A percentile compares a stretch with the other conserved stretches of the same genome.
These are phyloP conservation scores for Blastobotrys apis DNA, from an alignment of 1,139 yeast species.

Conservation along the genomic window DNA sequence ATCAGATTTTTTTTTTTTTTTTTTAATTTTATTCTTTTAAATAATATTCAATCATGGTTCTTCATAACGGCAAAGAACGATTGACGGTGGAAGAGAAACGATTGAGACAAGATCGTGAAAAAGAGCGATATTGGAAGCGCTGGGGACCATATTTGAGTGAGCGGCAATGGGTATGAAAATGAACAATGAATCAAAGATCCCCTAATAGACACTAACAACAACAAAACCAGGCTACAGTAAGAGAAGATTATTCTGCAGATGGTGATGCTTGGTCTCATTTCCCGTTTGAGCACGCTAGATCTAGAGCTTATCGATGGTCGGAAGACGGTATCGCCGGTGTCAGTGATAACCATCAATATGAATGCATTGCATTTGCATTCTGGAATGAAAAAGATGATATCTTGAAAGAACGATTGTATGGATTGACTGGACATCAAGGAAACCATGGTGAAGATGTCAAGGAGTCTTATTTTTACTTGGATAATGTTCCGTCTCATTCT, in stretches of 20 bases:
- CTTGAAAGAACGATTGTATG: constrained; percentile 82
- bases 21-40: too few relatives aligned
- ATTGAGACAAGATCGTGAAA: constrained; percentile 53
- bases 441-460: constrained; percentile 97
- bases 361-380: constrained; percentile 74
- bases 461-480: constrained; percentile 78
- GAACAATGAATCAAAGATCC: background rate
- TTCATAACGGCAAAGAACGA: constrained; percentile 30
- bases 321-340: constrained; percentile 96
- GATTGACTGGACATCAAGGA: constrained; percentile 88
- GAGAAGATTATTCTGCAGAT: constrained; percentile 79
- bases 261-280: constrained; percentile 95
- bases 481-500: constrained; percentile 90
- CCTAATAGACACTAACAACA: background rate
- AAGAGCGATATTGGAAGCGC: constrained; percentile 64
- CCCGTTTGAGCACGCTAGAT: constrained; percentile 80
- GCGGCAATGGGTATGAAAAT: constrained; percentile 66
- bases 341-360: constrained; percentile 75
- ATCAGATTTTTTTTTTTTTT: too few relatives aligned
- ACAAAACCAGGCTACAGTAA: constrained; percentile 57
- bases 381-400: constrained; percentile 92
- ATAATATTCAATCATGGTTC: too few relatives aligned
- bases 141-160: constrained; percentile 95
- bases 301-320: constrained; percentile 91
- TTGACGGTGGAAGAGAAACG: constrained; percentile 64